These are phyloP conservation scores for Auricularia sp. DNA, from an alignment of 768 basidiomycete species.

Conservation along the genomic window DNA sequence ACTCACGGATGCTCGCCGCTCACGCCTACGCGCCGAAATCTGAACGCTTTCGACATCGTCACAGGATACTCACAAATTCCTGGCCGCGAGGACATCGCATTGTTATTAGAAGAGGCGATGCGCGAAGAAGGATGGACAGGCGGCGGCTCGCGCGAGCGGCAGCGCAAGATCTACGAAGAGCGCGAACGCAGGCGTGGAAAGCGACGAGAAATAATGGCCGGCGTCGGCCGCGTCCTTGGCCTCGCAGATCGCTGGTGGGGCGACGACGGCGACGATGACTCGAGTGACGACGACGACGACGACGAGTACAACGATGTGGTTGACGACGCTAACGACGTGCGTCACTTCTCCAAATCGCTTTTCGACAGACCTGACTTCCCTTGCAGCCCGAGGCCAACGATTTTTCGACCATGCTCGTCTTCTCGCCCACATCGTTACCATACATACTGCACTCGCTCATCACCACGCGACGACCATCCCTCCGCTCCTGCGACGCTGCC, in stretches of 20 bases:
- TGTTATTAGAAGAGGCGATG: slow-evolving; percentile 87
- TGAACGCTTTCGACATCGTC: slow-evolving; percentile 85
- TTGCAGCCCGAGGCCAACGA: slow-evolving; percentile 61
- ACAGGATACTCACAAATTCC: slow-evolving; percentile 73
- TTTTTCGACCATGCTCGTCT: slow-evolving; percentile 87
- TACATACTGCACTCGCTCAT: slow-evolving; percentile 76
- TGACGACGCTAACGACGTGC: slow-evolving; percentile 37
- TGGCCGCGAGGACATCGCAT: slow-evolving; percentile 73
- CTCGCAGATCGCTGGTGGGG: slow-evolving; percentile 61
- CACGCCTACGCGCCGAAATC: slow-evolving; percentile 60
- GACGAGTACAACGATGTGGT: slow-evolving; percentile 34
- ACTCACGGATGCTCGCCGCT: slow-evolving; percentile 86
- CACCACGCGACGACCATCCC: slow-evolving; percentile 57
- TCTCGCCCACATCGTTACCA: slow-evolving; percentile 70
- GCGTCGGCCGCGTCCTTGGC: slow-evolving; percentile 46
- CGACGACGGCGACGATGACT: slow-evolving; percentile 31
- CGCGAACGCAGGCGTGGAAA: slow-evolving; percentile 42
- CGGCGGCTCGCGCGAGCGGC: slow-evolving; percentile 62
- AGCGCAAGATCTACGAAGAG: slow-evolving; percentile 46
- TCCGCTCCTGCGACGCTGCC: slow-evolving; percentile 76
- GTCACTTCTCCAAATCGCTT: slow-evolving; percentile 10
- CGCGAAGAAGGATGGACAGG: slow-evolving; percentile 74
- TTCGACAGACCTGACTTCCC: slow-evolving; percentile 13
- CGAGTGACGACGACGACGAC: slow-evolving; percentile 38
- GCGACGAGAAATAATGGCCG: slow-evolving; percentile 46